phyloP scores from a whole-genome alignment of 1,139 yeast genomes.

The Pichia sp. region DNA sequence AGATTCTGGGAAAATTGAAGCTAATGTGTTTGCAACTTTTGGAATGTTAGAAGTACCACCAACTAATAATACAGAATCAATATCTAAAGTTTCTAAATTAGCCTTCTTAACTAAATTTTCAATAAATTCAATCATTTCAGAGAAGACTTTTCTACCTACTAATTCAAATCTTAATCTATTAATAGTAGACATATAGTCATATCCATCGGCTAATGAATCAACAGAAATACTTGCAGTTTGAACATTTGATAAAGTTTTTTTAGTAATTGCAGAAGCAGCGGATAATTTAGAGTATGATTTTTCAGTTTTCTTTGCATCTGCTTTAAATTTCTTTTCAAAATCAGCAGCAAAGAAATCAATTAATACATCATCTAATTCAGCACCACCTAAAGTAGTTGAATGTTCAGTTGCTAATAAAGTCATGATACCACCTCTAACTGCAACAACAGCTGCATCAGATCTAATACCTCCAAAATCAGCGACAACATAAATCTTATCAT shows the following conservation, averaged over 20 bases:
- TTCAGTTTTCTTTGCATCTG: constrained; percentile 73
- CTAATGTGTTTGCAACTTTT: constrained; percentile 74
- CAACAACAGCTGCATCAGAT: constrained; percentile 91
- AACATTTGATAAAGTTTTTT: constrained; percentile 89
- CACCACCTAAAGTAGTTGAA: constrained; percentile 83
- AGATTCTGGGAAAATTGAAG: constrained; percentile 72
- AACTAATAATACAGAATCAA: constrained; percentile 84
- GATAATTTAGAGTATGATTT: constrained; percentile 86
- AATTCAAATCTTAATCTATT: constrained; percentile 94
- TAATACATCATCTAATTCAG: constrained; percentile 71
- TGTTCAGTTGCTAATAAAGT: constrained; percentile 86
- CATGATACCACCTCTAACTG: constrained; percentile 90
- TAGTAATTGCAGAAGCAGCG: constrained; percentile 78
- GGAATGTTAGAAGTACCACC: constrained; percentile 96
- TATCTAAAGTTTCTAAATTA: constrained; percentile 73
- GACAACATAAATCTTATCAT: constrained; percentile 82
- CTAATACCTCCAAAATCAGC: constrained; percentile 97
- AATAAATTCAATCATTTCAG: constrained; percentile 70
- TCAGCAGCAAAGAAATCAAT: constrained; percentile 86
- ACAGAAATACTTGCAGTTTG: constrained; percentile 86
- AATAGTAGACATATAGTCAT: constrained; percentile 86
- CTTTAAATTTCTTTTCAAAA: constrained; percentile 80
- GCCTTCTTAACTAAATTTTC: constrained; percentile 76
- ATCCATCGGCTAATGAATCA: constrained; percentile 91
- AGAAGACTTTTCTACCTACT: constrained; percentile 71